These are phyloP conservation scores for Zymoseptoria passerinii DNA, from an alignment of 2,329 filamentous ascomycete species.

Conservation along the genomic window DNA sequence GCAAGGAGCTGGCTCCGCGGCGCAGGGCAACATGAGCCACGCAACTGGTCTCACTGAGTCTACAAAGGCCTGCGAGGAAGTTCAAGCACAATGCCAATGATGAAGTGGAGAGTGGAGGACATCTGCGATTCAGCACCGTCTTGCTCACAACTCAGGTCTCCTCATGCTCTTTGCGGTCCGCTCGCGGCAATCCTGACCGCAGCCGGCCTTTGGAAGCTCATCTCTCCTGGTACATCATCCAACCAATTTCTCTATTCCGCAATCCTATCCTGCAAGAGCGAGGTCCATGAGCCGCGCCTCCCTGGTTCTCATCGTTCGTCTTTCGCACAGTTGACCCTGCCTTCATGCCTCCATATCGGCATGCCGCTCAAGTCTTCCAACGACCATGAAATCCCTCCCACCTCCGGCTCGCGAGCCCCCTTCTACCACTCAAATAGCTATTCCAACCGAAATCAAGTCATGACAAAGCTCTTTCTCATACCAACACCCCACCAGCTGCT, in stretches of 20 bases:
- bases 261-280: background rate
- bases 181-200: background rate
- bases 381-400: background rate
- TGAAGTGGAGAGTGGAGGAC: background rate
- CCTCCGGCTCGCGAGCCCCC: background rate
- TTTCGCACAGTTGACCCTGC: background rate
- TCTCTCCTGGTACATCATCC: background rate
- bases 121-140: background rate
- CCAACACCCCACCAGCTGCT: background rate
- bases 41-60: background rate
- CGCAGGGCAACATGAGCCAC: background rate
- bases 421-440: background rate
- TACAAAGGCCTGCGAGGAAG: background rate
- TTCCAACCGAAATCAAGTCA: background rate
- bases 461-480: background rate
- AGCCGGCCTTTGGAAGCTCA: background rate
- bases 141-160: background rate
- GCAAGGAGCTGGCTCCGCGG: background rate
- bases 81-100: background rate
- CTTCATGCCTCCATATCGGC: background rate
- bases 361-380: background rate
- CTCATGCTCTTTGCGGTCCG: background rate
- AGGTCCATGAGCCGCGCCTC: background rate
- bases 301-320: background rate
- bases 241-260: background rate